Percentiles rank a stretch among this genome's conserved stretches.
Conservation (phyloP, 148 eudicot species). For the Dianthus caryophyllus region DNA sequence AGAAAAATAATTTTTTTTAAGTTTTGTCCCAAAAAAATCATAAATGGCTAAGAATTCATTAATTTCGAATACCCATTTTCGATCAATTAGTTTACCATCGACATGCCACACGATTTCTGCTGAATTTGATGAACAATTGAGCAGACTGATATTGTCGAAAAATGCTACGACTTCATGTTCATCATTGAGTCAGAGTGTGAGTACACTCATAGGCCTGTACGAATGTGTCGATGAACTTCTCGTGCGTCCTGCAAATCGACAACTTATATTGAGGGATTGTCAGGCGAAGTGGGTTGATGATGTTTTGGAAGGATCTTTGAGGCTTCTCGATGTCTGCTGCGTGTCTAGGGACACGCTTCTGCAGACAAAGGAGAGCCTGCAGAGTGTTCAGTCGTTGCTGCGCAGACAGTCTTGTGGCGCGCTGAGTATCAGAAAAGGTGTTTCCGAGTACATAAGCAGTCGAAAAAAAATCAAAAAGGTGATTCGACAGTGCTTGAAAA, state of each 20-base stretch:
- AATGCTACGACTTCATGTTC: constrained; percentile 22
- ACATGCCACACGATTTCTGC: constrained; percentile 14
- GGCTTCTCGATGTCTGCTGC: constrained; percentile 31
- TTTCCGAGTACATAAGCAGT: constrained; percentile 16
- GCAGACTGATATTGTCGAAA: constrained; percentile 19
- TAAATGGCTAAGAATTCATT: background rate
- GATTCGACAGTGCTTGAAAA: constrained; percentile 23
- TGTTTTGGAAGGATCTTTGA: constrained; percentile 31
- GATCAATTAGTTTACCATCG: constrained; percentile 25
- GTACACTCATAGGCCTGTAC: constrained; percentile 13
- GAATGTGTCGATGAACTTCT: constrained; percentile 26
- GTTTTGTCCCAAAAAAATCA: background rate
- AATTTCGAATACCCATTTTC: constrained; percentile 1
- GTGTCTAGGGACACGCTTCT: constrained; percentile 21
- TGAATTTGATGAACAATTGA: constrained; percentile 22
- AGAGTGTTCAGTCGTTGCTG: constrained; percentile 28
- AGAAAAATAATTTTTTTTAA: background rate
- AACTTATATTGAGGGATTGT: constrained; percentile 7
- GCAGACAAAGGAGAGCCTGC: constrained; percentile 27
- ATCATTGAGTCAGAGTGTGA: constrained; percentile 17
- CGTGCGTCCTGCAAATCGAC: constrained; percentile 20
- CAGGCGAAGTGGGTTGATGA: constrained; percentile 8
- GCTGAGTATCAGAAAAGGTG: constrained; percentile 17
- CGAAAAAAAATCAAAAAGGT: constrained; percentile 29
- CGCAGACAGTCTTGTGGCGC: constrained; percentile 27